These are phyloP conservation scores for Boletus sp. DNA, from an alignment of 768 basidiomycete species.

Conservation along the genomic window DNA sequence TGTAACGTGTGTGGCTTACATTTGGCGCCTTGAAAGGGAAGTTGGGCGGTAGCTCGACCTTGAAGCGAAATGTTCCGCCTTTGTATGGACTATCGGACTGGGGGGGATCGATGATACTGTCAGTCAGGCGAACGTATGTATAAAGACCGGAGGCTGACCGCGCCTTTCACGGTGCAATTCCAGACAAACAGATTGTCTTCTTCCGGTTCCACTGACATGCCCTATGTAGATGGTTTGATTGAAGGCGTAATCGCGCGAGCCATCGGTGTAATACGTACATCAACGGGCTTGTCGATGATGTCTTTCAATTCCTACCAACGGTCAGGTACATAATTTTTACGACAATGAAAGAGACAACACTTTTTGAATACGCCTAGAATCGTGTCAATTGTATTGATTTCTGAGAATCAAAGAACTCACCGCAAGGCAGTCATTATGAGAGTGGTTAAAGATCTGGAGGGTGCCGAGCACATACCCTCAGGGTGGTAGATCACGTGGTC, in stretches of 20 bases:
- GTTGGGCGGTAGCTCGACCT: conserved; percentile 66
- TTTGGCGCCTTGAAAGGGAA: conserved; percentile 87
- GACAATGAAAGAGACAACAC: conserved; percentile 34
- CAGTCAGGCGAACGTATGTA: conserved; percentile 1
- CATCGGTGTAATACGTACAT: conserved; percentile 42
- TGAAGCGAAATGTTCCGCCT: conserved; percentile 77
- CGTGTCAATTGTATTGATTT: conserved; percentile 21
- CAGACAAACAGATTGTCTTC: conserved; percentile 77
- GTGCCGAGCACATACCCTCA: no score
- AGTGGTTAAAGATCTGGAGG: neutral
- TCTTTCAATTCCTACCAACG: conserved; percentile 61
- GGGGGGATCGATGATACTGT: conserved; percentile 1
- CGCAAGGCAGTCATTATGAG: conserved; percentile 40
- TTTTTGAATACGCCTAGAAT: conserved; percentile 69
- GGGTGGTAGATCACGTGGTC: conserved; percentile 15
- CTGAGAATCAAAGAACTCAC: conserved; percentile 21
- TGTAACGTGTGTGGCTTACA: conserved; percentile 38
- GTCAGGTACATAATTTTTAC: conserved; percentile 7
- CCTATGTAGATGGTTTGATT: conserved; percentile 40
- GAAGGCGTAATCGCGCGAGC: conserved; percentile 6
- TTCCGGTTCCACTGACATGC: conserved; percentile 55
- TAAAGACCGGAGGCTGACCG: conserved; percentile 44
- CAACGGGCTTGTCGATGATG: conserved; percentile 60
- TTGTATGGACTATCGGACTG: conserved; percentile 83
- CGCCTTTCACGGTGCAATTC: conserved; percentile 75